These are phyloP conservation scores for Penicillium steckii DNA, from an alignment of 495 filamentous ascomycete genomes.

Conservation along the genomic window DNA sequence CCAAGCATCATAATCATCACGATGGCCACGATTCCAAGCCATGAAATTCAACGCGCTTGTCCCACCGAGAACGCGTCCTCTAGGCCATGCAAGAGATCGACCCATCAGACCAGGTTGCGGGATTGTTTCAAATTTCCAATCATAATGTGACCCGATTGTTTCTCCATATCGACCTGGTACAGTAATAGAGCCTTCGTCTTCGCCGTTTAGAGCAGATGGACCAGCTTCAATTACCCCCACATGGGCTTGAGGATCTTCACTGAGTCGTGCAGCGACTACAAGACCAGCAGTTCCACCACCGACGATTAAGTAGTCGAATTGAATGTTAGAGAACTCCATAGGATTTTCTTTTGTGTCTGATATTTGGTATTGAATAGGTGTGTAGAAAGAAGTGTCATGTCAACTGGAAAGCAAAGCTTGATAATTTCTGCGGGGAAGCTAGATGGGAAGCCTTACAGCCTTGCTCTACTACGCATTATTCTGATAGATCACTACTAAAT, in stretches of 20 bases:
- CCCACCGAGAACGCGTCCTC: constrained; percentile 44
- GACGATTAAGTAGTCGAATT: constrained; percentile 40
- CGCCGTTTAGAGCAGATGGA: constrained; percentile 20
- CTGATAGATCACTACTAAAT: too few species aligned
- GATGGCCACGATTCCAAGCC: constrained; percentile 48
- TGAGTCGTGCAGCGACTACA: constrained; percentile 42
- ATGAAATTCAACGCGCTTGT: constrained; percentile 48
- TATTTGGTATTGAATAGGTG: neutral
- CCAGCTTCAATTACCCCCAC: constrained; percentile 52
- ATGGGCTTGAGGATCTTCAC: constrained; percentile 38
- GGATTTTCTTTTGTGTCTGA: neutral
- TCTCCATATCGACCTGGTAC: constrained; percentile 43
- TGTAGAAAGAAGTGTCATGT: too few species aligned
- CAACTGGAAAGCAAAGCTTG: too few species aligned
- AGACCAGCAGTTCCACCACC: constrained; percentile 40
- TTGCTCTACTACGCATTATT: too few species aligned
- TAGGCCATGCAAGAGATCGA: constrained; percentile 29
- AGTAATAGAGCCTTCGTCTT: constrained; percentile 38
- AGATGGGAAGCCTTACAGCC: too few species aligned
- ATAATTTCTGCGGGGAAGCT: too few species aligned
- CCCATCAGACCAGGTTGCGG: constrained; percentile 36
- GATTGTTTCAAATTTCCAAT: constrained; percentile 44
- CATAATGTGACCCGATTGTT: constrained; percentile 38
- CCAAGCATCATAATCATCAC: constrained; percentile 36
- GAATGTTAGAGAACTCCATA: neutral